Evolutionary conservation across 495 filamentous ascomycete species (phyloP).

Genomic region (Peziza echinospora): DNA sequence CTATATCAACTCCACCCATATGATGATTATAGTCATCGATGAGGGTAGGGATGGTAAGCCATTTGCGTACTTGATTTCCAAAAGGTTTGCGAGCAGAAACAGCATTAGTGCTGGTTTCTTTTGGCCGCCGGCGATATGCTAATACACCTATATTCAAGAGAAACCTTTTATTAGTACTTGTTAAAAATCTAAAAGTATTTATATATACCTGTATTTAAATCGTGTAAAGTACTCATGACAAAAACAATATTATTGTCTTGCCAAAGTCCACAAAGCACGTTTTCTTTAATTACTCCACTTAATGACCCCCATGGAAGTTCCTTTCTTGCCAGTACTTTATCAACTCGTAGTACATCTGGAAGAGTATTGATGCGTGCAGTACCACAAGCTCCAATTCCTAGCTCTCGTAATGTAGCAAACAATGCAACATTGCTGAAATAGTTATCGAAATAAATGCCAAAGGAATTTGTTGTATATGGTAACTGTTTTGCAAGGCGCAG

Average conservation of each 20-base stretch:
- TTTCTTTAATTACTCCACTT: background rate
- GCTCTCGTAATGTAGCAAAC: background rate
- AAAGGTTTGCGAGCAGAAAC: background rate
- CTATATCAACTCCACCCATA: conserved; percentile 17
- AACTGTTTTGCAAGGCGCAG: background rate
- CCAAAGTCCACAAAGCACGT: background rate
- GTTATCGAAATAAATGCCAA: background rate
- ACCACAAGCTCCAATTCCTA: background rate
- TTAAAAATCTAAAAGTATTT: too few species aligned
- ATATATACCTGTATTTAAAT: too few species aligned
- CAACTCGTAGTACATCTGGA: background rate
- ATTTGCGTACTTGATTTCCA: background rate
- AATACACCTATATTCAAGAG: too few species aligned
- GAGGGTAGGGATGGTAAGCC: background rate
- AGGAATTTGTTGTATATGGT: background rate
- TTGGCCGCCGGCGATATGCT: too few species aligned
- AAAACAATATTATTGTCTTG: background rate
- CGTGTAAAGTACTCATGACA: too few species aligned
- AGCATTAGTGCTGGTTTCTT: too few species aligned
- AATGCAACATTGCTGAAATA: background rate
- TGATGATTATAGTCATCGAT: conserved; percentile 20
- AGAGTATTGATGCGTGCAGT: background rate
- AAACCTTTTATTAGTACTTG: too few species aligned
- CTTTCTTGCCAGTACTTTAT: background rate
- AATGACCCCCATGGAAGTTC: background rate